A percentile compares a stretch with the other conserved stretches of the same genome.
phyloP scores from a whole-genome alignment of 1,284 basidiomycete genomes.

The Flammula alnicola region DNA sequence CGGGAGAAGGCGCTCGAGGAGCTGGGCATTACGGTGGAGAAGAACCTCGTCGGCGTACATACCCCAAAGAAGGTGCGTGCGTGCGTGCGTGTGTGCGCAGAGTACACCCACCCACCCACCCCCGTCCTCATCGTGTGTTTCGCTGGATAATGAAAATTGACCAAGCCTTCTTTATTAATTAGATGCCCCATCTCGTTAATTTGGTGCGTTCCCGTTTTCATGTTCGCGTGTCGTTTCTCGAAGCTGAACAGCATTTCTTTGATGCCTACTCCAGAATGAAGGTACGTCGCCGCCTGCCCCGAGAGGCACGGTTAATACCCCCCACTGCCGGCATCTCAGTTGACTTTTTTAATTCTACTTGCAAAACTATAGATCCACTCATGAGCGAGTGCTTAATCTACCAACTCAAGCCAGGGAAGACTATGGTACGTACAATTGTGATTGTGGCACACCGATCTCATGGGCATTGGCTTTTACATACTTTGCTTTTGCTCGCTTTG shows the following conservation, averaged over 20 bases:
- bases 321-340: conserved; percentile 13
- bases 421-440: conserved; percentile 70
- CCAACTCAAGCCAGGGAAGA: conserved; percentile 90
- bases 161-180: conserved; percentile 24
- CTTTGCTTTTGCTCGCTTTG: conserved; percentile 5
- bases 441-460: conserved; percentile 12
- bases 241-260: conserved; percentile 22
- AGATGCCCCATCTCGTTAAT: conserved; percentile 96
- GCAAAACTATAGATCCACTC: conserved; percentile 66
- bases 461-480: too few species aligned
- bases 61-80: conserved; percentile 90
- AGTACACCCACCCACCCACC: too few species aligned
- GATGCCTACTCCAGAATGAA: conserved; percentile 76
- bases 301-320: conserved; percentile 9
- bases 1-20: conserved; percentile 97
- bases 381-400: conserved; percentile 95
- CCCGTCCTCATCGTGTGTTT: conserved; percentile 12
- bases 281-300: conserved; percentile 56
- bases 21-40: conserved; percentile 96
- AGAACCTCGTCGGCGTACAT: conserved; percentile 93
- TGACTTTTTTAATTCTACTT: conserved; percentile 6
- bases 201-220: conserved; percentile 59
- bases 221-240: conserved; percentile 15
- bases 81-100: too few species aligned
- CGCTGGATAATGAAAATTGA: conserved; percentile 22